Evolutionary conservation across 805 yeast genomes (phyloP).

Genomic region (Soucietia sequanensis): DNA sequence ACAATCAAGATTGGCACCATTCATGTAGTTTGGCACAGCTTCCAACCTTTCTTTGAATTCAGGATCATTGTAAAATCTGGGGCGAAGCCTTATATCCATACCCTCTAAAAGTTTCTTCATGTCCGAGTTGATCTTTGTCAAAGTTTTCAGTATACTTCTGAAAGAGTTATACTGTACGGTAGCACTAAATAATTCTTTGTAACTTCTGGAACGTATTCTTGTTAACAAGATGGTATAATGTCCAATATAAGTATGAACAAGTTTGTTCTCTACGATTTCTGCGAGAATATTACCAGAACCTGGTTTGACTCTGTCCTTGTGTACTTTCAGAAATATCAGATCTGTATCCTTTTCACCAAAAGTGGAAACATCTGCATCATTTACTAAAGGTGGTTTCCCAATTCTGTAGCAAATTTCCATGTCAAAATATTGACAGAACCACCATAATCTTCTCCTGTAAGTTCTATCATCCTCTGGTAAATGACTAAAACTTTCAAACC

Average conservation of each 20-base stretch:
- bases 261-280: slow-evolving; percentile 3
- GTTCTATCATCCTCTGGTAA: slow-evolving; percentile 19
- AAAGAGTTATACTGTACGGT: slow-evolving; percentile 18
- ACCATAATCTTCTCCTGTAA: slow-evolving; percentile 32
- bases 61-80: slow-evolving; percentile 33
- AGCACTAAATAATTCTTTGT: slow-evolving; percentile 31
- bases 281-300: neutral
- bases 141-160: slow-evolving; percentile 16
- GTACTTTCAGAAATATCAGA: neutral
- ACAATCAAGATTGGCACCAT: slow-evolving; percentile 1
- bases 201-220: slow-evolving; percentile 28
- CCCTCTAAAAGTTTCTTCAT: slow-evolving; percentile 20
- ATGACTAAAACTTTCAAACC: slow-evolving; percentile 26
- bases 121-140: slow-evolving; percentile 26
- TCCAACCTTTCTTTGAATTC: slow-evolving; percentile 17
- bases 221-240: slow-evolving; percentile 15
- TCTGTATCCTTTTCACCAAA: slow-evolving; percentile 18
- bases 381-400: slow-evolving; percentile 41
- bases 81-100: slow-evolving; percentile 19
- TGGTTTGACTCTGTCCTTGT: neutral
- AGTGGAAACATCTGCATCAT: slow-evolving; percentile 29
- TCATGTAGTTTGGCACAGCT: neutral
- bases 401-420: slow-evolving; percentile 37
- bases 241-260: slow-evolving; percentile 4
- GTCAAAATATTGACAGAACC: slow-evolving; percentile 35